Evolutionary conservation across 73 alveolate genomes (phyloP), one percentile per base, ranked within the genome.

Genomic region (Vitrella brassicaformis): DNA sequence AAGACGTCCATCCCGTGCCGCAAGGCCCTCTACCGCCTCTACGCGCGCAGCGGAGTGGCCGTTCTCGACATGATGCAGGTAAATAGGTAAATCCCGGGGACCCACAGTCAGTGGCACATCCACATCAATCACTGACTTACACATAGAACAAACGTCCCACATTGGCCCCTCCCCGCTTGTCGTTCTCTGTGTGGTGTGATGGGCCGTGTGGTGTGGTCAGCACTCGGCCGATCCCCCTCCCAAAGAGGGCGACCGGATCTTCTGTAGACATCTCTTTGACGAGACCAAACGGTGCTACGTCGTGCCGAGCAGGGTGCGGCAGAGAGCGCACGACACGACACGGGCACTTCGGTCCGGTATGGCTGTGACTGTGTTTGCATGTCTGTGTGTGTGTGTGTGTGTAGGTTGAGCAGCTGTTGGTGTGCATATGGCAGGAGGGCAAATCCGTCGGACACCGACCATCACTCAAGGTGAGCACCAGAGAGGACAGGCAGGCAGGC

Each of bases 1-100:
- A 88, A 88, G 75, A 74, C 82, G 10, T 66, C 85, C 28, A 70
- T 88, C 25, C 94, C 94, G 25, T 88, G 94, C 68, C 47, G 67
- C 45, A 88, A 88, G 80, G 70, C 72, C 27, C 85, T 87, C 27
- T 81, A 81, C 66, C 75, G 94, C 71, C 71, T 85, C 10, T 75
- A 66, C 31, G 81, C 28, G 8, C 70, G 70, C 25, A 84, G 46
- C n/a, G 73, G 68, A 27, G 56, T 64, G 47, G 88, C 90, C 67
- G 26, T 71, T 19, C 81, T 78, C 67, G 94, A 88, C 82, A 26
- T 88, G 10, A 22, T 88, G 47, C 31, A 71, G 56, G 56, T 39
- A 4, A 14, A 14, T 39, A 4, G 56, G 56, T 39, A 39, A 39
- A 39, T 8, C 56, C 22, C 4, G 4, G 56, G 56, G 14, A 39